These are phyloP conservation scores for Typha latifolia DNA, from an alignment of 176 grass and related monocot species.

Conservation along the genomic window DNA sequence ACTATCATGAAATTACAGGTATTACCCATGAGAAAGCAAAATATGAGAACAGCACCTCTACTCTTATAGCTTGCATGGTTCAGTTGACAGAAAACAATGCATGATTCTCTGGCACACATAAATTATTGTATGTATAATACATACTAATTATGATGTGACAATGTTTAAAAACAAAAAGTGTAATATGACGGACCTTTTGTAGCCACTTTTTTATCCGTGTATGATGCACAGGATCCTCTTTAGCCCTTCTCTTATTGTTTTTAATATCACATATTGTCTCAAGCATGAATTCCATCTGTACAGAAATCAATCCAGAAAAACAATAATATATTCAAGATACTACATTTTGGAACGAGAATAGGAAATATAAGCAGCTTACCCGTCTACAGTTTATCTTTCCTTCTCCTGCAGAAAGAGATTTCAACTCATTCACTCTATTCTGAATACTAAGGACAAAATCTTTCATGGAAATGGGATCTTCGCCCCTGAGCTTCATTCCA, in stretches of 20 bases:
- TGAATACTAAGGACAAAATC: constrained; percentile 79
- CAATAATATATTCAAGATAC: constrained; percentile 12
- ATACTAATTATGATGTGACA: no score
- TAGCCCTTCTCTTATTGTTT: constrained; percentile 82
- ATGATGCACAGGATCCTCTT: constrained; percentile 72
- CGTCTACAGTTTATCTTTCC: constrained; percentile 54
- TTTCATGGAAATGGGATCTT: constrained; percentile 85
- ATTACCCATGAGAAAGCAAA: neutral
- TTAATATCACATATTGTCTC: constrained; percentile 93
- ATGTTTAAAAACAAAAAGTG: no score
- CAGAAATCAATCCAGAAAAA: constrained; percentile 23
- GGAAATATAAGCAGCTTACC: constrained; percentile 41
- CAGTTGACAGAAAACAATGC: no score
- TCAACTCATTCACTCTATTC: constrained; percentile 56
- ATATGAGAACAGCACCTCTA: no score
- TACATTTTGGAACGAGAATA: constrained; percentile 10
- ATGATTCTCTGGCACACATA: no score
- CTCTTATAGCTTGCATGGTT: no score
- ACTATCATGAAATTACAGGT: neutral
- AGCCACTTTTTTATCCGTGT: constrained; percentile 84
- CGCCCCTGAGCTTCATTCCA: constrained; percentile 77
- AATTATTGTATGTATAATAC: no score
- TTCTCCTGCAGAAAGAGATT: constrained; percentile 37
- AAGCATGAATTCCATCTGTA: constrained; percentile 95
- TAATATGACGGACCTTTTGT: constrained; percentile 50